Percentiles rank a stretch among this genome's conserved stretches.
These are phyloP conservation scores for Polyplosphaeria fusca DNA, from an alignment of 495 filamentous ascomycete genomes.

Conservation along the genomic window DNA sequence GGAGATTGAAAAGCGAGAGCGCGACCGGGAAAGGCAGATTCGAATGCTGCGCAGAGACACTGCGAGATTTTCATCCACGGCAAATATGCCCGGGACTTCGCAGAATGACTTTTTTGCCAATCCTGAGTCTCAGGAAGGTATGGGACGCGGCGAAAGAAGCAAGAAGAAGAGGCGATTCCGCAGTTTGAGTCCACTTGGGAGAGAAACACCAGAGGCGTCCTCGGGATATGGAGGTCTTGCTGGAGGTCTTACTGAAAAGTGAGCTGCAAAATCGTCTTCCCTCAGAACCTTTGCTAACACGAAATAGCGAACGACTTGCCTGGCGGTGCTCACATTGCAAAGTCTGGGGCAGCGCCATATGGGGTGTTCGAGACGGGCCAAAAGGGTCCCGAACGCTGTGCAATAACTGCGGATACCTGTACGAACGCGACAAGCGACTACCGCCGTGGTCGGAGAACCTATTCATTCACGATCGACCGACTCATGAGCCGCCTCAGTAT, in stretches of 20 bases:
- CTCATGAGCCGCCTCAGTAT: background rate
- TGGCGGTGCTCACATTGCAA: slow-evolving; percentile 92
- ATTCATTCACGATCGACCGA: slow-evolving; percentile 31
- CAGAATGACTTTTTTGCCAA: slow-evolving; percentile 43
- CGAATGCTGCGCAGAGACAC: slow-evolving; percentile 84
- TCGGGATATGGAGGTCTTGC: slow-evolving; percentile 61
- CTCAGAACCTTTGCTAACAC: slow-evolving; percentile 1
- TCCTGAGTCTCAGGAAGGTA: slow-evolving; percentile 52
- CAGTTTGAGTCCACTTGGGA: slow-evolving; percentile 72
- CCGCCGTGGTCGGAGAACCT: slow-evolving; percentile 82
- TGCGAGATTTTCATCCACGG: slow-evolving; percentile 80
- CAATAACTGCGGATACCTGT: slow-evolving; percentile 87
- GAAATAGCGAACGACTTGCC: slow-evolving; percentile 64
- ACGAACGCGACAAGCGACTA: slow-evolving; percentile 78
- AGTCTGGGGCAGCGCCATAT: slow-evolving; percentile 84
- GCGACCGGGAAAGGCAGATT: slow-evolving; percentile 88
- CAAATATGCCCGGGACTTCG: slow-evolving; percentile 67
- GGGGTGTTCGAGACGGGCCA: slow-evolving; percentile 92
- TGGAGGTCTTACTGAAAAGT: slow-evolving; percentile 70
- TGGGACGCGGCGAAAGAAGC: slow-evolving; percentile 83
- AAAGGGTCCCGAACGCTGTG: slow-evolving; percentile 80
- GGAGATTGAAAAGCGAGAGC: slow-evolving; percentile 96
- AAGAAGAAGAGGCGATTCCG: slow-evolving; percentile 93
- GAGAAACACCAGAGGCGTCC: slow-evolving; percentile 72
- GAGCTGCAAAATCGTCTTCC: slow-evolving; percentile 28